phyloP scores from a whole-genome alignment of 331 rosid genomes.

The Telfairia occidentalis region DNA sequence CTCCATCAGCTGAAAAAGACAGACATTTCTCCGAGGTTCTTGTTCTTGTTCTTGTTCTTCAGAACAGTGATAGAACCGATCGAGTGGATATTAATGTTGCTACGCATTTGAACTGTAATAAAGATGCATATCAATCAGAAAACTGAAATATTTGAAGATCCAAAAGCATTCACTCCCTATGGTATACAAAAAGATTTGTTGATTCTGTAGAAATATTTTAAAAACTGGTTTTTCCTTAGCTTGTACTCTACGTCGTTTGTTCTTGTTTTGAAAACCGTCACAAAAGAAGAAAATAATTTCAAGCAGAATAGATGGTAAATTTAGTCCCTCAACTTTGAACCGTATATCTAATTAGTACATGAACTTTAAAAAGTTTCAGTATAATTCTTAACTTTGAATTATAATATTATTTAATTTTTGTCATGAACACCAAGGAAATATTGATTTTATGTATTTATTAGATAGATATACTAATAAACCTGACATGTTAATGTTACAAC shows the following conservation, averaged over 20 bases:
- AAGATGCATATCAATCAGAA: not conserved
- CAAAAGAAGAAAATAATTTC: not conserved
- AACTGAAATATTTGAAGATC: not conserved
- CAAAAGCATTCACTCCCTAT: not conserved
- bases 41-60: slow-evolving; percentile 29
- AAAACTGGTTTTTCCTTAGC: not conserved
- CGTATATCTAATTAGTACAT: too few species aligned
- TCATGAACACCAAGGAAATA: too few species aligned
- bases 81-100: slow-evolving; percentile 38
- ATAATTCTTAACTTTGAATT: too few species aligned
- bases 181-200: too few species aligned
- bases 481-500: too few species aligned
- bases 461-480: too few species aligned
- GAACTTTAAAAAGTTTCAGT: too few species aligned
- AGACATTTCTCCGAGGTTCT: slow-evolving; percentile 6
- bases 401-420: too few species aligned
- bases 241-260: not conserved
- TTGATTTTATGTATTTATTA: too few species aligned
- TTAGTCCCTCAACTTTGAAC: not conserved
- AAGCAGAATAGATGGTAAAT: not conserved
- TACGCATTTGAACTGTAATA: slow-evolving; percentile 62
- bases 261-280: too few species aligned
- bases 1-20: not conserved
- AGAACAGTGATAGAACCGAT: slow-evolving; percentile 41
- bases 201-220: too few species aligned